phyloP scores from a whole-genome alignment of 306 rosid genomes.

The Cicer chorassanicum region DNA sequence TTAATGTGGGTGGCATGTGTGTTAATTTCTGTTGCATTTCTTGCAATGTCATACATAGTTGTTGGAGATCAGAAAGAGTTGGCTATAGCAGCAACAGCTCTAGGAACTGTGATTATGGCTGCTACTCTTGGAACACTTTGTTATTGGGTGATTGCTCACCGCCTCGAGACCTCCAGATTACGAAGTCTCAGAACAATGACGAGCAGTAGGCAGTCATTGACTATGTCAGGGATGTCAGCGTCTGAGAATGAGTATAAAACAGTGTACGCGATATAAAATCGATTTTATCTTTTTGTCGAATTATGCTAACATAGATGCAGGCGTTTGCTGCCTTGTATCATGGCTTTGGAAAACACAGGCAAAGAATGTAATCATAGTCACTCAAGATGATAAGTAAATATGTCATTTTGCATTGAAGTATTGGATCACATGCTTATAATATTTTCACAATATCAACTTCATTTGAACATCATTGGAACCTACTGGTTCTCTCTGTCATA shows the following conservation, averaged over 20 bases:
- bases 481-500: not conserved
- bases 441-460: slow-evolving; percentile 9
- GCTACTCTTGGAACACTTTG: slow-evolving; percentile 75
- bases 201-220: slow-evolving; percentile 59
- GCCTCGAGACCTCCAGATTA: slow-evolving; percentile 63
- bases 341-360: slow-evolving; percentile 39
- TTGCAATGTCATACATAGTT: slow-evolving; percentile 75
- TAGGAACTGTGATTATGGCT: slow-evolving; percentile 80
- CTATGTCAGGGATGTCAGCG: slow-evolving; percentile 62
- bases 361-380: slow-evolving; percentile 30
- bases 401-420: slow-evolving; percentile 1
- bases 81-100: slow-evolving; percentile 66
- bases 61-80: slow-evolving; percentile 68
- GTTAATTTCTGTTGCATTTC: slow-evolving; percentile 73
- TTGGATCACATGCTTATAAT: slow-evolving; percentile 10
- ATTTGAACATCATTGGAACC: not conserved
- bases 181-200: slow-evolving; percentile 60
- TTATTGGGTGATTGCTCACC: slow-evolving; percentile 70
- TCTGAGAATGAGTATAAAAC: slow-evolving; percentile 65
- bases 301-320: slow-evolving; percentile 28
- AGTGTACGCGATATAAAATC: slow-evolving; percentile 71
- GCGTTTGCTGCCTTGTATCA: slow-evolving; percentile 33
- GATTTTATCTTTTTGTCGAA: slow-evolving; percentile 14
- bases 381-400: not conserved
- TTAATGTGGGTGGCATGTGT: slow-evolving; percentile 86